Evolutionary conservation across 176 grass and related monocot species (phyloP), one percentile per base, ranked within the genome.

Genomic region (Aegilops longissima): DNA sequence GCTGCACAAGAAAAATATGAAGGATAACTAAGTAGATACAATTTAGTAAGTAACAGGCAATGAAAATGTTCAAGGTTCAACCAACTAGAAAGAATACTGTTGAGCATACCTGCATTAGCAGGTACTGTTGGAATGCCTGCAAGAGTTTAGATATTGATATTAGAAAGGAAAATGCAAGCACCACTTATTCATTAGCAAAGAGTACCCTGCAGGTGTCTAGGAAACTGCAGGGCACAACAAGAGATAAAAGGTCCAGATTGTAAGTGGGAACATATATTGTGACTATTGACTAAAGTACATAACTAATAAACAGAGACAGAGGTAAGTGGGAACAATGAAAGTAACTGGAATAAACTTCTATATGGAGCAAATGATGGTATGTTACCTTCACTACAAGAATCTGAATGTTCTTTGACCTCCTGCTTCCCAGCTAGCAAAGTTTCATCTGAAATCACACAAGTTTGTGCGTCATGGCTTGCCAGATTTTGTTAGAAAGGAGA

Each of bases 361-460:
- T n/a, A 51, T 66, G 64, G 25, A 33, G 64, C 12, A 30, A 30
- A 56, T 7, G 13, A 51, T 54, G 45, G 24, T 76, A 54, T 27
- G 40, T 17, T 76, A 76, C 73, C 73, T 76, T 54, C 73, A 54
- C 25, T 51, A 4, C 13, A 31, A 76, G 73, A 76, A 76, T 76
- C 45, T 30, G 73, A 76, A 76, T 76, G 8, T 30, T 76, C 73
- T 9, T 11, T 13, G 3, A 20, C 45, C 25, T 31, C 17, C 6
- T 31, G 25, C n/a, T 76, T 27, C 45, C 73, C 73, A 76, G 73
- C 73, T 76, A 17, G 13, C 42, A 76, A 52, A 33, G 73, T 51
- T 54, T 76, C 73, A 49, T 29, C 73, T 76, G 73, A 33, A 52
- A 30, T 31, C 73, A 51, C 45, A 51, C 13, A 76, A 76, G 13